phyloP scores from a whole-genome alignment of 306 rosid species.

The Fagus crenata region DNA sequence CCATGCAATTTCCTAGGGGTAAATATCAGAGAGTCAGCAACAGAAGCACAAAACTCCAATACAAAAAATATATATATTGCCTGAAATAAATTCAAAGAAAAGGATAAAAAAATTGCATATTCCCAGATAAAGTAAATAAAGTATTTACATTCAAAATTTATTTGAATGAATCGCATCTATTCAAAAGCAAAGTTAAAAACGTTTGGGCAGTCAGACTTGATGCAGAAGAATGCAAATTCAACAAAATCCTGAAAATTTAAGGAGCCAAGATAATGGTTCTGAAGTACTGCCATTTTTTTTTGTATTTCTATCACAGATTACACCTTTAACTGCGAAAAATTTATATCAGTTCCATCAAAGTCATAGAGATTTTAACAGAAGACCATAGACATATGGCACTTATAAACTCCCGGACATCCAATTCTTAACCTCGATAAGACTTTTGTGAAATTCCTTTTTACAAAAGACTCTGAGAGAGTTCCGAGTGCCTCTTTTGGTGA shows the following conservation, averaged over 20 bases:
- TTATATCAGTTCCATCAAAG: neutral
- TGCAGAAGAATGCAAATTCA: neutral
- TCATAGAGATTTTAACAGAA: neutral
- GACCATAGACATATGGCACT: neutral
- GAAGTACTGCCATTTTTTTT: too few species aligned
- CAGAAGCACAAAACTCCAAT: conserved; percentile 3
- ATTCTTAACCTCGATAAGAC: too few species aligned
- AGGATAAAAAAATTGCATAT: neutral
- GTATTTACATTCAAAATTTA: neutral
- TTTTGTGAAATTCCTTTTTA: too few species aligned
- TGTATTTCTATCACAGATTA: neutral
- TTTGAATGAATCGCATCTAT: neutral
- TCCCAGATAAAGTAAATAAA: neutral
- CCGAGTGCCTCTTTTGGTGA: too few species aligned
- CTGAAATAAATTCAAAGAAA: neutral
- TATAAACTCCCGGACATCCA: too few species aligned
- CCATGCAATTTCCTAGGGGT: conserved; percentile 75
- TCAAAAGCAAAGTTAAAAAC: neutral
- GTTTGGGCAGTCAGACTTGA: neutral
- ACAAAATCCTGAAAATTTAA: neutral
- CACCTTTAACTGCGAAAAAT: neutral
- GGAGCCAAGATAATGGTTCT: neutral
- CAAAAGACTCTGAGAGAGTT: too few species aligned
- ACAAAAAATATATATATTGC: neutral
- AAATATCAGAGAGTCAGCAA: conserved; percentile 10